A percentile compares a stretch with the other conserved stretches of the same genome.
Evolutionary conservation across 129 eudicot genomes (phyloP).

Genomic region (Mikania micrantha): DNA sequence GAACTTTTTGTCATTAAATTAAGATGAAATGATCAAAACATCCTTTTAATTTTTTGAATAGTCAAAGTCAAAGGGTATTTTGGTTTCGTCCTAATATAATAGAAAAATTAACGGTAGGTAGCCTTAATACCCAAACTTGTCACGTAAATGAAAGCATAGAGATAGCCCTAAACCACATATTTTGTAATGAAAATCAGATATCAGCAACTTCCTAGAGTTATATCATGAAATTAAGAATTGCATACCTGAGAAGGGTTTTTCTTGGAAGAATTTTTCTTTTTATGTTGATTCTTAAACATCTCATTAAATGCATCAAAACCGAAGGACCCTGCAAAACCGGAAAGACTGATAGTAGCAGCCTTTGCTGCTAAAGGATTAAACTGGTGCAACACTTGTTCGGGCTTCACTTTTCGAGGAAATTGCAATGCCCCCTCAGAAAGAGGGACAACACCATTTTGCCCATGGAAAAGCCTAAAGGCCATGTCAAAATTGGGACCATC

Average conservation of each 20-base stretch:
- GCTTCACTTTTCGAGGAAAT: slow-evolving; percentile 38
- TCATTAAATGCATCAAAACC: slow-evolving; percentile 76
- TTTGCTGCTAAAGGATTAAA: slow-evolving; percentile 96
- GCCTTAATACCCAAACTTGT: too few species aligned
- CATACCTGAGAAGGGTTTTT: slow-evolving; percentile 64
- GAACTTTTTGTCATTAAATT: too few species aligned
- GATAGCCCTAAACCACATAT: too few species aligned
- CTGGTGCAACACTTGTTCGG: slow-evolving; percentile 46
- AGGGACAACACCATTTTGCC: slow-evolving; percentile 91
- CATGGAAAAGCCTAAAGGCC: slow-evolving; percentile 94
- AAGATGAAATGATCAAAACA: too few species aligned
- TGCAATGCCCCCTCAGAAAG: slow-evolving; percentile 61
- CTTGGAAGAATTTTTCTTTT: slow-evolving; percentile 46
- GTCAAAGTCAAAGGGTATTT: too few species aligned
- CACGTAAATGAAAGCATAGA: too few species aligned
- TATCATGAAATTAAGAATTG: neutral
- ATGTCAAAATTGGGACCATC: slow-evolving; percentile 96
- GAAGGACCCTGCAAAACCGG: slow-evolving; percentile 64
- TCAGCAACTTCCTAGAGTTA: too few species aligned
- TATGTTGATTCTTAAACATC: slow-evolving; percentile 60
- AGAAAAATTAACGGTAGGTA: too few species aligned
- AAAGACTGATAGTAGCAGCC: slow-evolving; percentile 92
- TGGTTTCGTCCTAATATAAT: too few species aligned
- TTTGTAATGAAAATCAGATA: too few species aligned
- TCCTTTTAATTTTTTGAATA: too few species aligned